These are phyloP conservation scores for Castanopsis chinensis DNA, from an alignment of 306 rosid species.

Conservation along the genomic window DNA sequence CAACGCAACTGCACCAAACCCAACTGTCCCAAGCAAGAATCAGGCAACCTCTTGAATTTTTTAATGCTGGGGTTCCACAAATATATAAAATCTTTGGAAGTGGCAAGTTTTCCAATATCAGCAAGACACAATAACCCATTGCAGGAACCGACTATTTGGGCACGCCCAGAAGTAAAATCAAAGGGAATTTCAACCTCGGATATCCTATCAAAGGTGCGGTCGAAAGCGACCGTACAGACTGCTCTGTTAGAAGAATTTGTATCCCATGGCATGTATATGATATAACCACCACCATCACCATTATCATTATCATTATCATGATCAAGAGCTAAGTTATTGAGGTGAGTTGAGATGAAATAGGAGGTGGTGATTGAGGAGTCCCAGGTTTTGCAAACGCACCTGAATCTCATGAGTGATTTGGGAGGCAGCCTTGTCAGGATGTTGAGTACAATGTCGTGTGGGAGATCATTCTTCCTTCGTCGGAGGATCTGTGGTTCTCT, in stretches of 20 bases:
- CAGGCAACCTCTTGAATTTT: background rate
- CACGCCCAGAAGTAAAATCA: background rate
- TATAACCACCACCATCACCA: background rate
- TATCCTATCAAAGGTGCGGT: background rate
- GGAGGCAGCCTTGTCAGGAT: background rate
- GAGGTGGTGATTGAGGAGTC: background rate
- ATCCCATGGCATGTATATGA: background rate
- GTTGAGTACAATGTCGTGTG: background rate
- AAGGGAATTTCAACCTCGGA: background rate
- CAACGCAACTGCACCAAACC: background rate
- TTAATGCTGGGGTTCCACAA: background rate
- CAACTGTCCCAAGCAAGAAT: background rate
- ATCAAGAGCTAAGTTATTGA: background rate
- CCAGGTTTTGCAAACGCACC: background rate
- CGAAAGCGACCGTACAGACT: background rate
- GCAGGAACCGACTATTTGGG: background rate
- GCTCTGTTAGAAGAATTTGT: too few species aligned
- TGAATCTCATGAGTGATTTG: background rate
- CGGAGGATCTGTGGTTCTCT: background rate
- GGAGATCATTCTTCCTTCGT: background rate
- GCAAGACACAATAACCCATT: background rate
- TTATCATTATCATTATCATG: too few species aligned
- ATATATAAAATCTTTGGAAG: too few species aligned
- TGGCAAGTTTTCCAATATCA: background rate
- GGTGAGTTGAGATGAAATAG: background rate